Evolutionary conservation across 805 yeast genomes (phyloP).

Genomic region (Pichia ethanolica): DNA sequence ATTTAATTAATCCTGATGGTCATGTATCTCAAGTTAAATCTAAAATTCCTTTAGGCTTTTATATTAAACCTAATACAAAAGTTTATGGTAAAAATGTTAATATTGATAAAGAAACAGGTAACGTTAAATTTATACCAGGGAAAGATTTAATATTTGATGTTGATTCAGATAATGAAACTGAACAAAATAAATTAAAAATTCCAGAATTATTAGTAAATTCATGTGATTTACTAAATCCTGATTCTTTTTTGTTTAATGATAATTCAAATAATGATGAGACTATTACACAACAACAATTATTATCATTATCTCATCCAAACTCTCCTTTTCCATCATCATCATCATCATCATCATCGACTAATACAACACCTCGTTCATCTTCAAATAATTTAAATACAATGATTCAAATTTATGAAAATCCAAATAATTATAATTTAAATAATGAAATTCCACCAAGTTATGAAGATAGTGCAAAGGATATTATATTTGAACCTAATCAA

Average conservation of each 20-base stretch:
- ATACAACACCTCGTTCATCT: not conserved
- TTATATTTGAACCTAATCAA: conserved; percentile 14
- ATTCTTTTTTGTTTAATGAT: conserved; percentile 10
- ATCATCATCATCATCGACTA: not conserved
- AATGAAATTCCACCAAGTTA: conserved; percentile 18
- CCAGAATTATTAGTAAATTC: conserved; percentile 6
- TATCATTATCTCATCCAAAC: too few relatives aligned
- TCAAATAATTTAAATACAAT: too few relatives aligned
- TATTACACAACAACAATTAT: too few relatives aligned
- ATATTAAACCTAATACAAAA: conserved; percentile 31
- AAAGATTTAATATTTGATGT: not conserved
- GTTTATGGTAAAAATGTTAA: conserved; percentile 21
- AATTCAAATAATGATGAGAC: not conserved
- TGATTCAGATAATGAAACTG: not conserved
- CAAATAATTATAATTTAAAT: conserved; percentile 18
- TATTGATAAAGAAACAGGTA: conserved; percentile 11
- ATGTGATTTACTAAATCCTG: conserved; percentile 6
- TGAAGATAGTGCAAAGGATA: conserved; percentile 17
- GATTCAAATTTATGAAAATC: not conserved
- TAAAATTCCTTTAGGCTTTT: conserved; percentile 40
- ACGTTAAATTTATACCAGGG: not conserved
- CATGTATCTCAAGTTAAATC: conserved; percentile 46
- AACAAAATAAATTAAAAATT: not conserved
- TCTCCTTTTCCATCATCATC: too few relatives aligned
- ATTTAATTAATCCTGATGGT: conserved; percentile 41